Evolutionary conservation across 1,284 basidiomycete species (phyloP), one percentile per base, ranked within the genome.

Genomic region (Rhodotorula mucilaginosa): DNA sequence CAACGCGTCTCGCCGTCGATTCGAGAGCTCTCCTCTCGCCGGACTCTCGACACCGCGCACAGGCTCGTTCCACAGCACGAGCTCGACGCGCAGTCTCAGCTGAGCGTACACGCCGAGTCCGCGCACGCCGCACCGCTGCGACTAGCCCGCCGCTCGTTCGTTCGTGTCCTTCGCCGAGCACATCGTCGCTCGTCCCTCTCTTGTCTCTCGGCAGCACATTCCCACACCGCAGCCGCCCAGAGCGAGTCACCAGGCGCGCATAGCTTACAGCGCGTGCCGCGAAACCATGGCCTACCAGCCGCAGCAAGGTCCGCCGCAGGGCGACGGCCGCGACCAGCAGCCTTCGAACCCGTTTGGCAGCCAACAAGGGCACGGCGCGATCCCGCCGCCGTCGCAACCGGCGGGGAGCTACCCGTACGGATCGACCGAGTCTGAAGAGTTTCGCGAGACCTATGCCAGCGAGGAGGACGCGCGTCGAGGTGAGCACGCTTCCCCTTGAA

Each of bases 101-200:
- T 44, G 39, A 44, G 39, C 39, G 39, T 44, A 44, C 12, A 44
- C 39, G 39, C 39, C 39, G 39, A 44, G 39, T 13, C 39, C 39
- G 39, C 39, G 39, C 39, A 44, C 39, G 39, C 10, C 39, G 10
- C 39, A 88, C 26, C 26, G 26, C n/a, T 29, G 26, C 51, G 31
- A 23, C 26, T 63, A 26, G 15, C 46, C n/a, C 52, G 2, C n/a
- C 54, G 29, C 10, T 65, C 26, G 21, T 23, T 26, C 26, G 26
- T 26, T 12, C 69, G 60, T 16, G 51, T 26, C 67, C 7, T 29
- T 5, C 54, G 46, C 52, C 61, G 60, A 12, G 29, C 59, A 47
- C 49, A 23, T 31, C 49, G 44, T 19, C 46, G 34, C 23, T 15
- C 4, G 13, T n/a, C n/a, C 31, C 51, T 58, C 51, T 58, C 52